phyloP scores from a whole-genome alignment of 768 basidiomycete species.

The Pisolithus marmoratus region DNA sequence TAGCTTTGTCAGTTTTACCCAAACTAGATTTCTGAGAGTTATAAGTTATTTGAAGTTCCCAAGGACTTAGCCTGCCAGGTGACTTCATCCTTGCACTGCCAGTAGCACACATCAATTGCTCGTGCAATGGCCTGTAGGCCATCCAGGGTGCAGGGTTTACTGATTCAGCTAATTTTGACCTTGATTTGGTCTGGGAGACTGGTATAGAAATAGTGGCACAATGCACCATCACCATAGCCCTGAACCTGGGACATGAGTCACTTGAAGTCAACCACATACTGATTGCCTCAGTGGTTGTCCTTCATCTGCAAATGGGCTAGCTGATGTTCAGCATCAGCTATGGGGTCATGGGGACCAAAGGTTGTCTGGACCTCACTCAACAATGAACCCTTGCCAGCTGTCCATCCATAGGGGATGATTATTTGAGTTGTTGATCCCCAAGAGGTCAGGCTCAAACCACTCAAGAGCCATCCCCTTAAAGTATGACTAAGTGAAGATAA shows the following conservation, averaged over 20 bases:
- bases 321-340: too few relatives aligned
- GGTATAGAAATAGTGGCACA: neutral
- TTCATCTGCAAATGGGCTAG: too few relatives aligned
- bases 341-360: too few relatives aligned
- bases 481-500: neutral
- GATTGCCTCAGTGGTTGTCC: neutral
- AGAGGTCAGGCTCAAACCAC: too few relatives aligned
- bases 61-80: neutral
- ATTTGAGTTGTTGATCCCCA: too few relatives aligned
- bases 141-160: neutral
- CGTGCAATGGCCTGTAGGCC: neutral
- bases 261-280: slow-evolving; percentile 5
- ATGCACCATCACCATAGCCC: slow-evolving; percentile 1
- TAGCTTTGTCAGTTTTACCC: too few relatives aligned
- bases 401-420: too few relatives aligned
- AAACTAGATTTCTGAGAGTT: too few relatives aligned
- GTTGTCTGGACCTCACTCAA: too few relatives aligned
- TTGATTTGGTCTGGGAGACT: slow-evolving; percentile 1
- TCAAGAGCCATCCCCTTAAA: neutral
- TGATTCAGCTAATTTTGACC: slow-evolving; percentile 7
- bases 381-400: too few relatives aligned
- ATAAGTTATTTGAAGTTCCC: too few relatives aligned
- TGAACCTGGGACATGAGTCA: neutral
- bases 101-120: slow-evolving; percentile 7
- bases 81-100: slow-evolving; percentile 8